These are phyloP conservation scores for Whalleya microplaca DNA, from an alignment of 2,329 filamentous ascomycete species.

Conservation along the genomic window DNA sequence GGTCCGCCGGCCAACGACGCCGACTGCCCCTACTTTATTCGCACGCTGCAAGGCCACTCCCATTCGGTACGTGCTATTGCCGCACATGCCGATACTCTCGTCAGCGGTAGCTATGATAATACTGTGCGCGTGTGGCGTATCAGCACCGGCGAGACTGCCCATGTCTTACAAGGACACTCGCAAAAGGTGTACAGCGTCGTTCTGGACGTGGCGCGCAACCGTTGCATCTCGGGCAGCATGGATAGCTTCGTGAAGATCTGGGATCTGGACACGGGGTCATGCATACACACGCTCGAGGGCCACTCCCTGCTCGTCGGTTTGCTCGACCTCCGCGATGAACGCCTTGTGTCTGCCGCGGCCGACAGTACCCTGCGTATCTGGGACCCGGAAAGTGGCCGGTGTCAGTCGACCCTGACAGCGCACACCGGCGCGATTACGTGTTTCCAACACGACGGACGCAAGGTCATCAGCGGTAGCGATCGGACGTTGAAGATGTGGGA, in stretches of 20 bases:
- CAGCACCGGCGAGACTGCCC: slow-evolving; percentile 86
- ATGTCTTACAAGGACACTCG: slow-evolving; percentile 82
- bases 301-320: slow-evolving; percentile 91
- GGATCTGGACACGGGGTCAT: slow-evolving; percentile 85
- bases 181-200: slow-evolving; percentile 98
- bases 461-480: slow-evolving; percentile 95
- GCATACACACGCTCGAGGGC: slow-evolving; percentile 88
- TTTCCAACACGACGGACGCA: slow-evolving; percentile 96
- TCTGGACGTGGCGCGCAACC: slow-evolving; percentile 85
- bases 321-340: slow-evolving; percentile 84
- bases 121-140: slow-evolving; percentile 97
- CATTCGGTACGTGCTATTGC: slow-evolving; percentile 97
- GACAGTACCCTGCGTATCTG: slow-evolving; percentile 95
- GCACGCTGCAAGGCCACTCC: slow-evolving; percentile 81
- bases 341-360: slow-evolving; percentile 90
- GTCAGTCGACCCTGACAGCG: slow-evolving; percentile 85
- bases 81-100: slow-evolving; percentile 91
- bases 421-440: slow-evolving; percentile 98
- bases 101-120: slow-evolving; percentile 95
- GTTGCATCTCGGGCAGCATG: slow-evolving; percentile 98
- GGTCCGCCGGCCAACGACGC: slow-evolving; percentile 72
- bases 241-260: slow-evolving; percentile 98
- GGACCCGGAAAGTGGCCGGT: slow-evolving; percentile 92
- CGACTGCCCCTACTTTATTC: slow-evolving; percentile 94
- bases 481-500: slow-evolving; percentile 99